Conservation (phyloP, 2,329 filamentous ascomycete species). For the Didymella lethalis region DNA sequence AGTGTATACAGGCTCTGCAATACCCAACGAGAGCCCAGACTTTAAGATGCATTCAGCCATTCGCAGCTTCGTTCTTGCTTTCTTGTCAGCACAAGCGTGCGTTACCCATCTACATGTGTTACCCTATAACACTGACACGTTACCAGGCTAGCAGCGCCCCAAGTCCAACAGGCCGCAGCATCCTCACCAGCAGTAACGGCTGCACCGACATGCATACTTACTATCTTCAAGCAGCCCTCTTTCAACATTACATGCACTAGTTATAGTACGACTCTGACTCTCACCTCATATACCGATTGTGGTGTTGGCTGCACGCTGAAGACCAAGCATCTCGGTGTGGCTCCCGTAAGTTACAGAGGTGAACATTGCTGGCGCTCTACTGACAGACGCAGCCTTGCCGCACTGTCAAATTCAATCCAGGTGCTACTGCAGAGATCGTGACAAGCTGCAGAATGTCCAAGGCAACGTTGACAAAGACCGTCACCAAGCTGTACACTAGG, state of each 20-base stretch:
- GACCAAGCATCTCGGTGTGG: slow-evolving; percentile 32
- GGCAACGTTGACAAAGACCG: neutral
- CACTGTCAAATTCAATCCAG: slow-evolving; percentile 27
- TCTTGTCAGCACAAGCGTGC: slow-evolving; percentile 4
- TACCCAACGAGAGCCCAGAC: too few species aligned
- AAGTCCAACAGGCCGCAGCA: neutral
- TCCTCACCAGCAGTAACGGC: neutral
- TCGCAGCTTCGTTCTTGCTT: neutral
- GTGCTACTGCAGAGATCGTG: slow-evolving; percentile 11
- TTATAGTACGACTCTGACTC: slow-evolving; percentile 32
- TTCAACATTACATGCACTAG: slow-evolving; percentile 35
- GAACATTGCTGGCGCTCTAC: neutral
- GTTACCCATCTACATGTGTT: neutral
- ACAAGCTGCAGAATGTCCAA: slow-evolving; percentile 12
- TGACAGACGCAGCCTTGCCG: slow-evolving; percentile 31
- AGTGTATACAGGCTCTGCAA: neutral
- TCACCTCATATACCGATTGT: slow-evolving; percentile 40
- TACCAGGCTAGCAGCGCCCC: slow-evolving; percentile 3
- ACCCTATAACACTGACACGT: neutral
- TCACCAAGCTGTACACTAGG: neutral
- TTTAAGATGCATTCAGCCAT: slow-evolving; percentile 1
- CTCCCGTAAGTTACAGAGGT: slow-evolving; percentile 31
- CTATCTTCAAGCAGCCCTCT: slow-evolving; percentile 29
- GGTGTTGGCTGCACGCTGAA: slow-evolving; percentile 32
- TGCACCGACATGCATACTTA: slow-evolving; percentile 27